These are phyloP conservation scores for Plasmopara halstedii DNA, from an alignment of 352 stramenopile genomes.

Conservation along the genomic window DNA sequence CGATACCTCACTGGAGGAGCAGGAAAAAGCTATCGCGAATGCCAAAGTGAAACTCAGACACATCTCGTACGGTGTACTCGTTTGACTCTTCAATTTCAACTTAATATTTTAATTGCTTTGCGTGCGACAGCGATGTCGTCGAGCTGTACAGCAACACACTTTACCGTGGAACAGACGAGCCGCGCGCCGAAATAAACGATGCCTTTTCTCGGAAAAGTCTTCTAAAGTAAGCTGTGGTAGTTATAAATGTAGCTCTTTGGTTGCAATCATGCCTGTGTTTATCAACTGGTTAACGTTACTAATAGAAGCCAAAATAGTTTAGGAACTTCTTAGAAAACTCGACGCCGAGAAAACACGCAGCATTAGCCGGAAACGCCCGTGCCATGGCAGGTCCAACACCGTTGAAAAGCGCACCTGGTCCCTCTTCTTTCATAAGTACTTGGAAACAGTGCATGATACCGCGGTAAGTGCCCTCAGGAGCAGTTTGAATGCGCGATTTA, in stretches of 20 bases:
- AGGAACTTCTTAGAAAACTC: constrained; percentile 86
- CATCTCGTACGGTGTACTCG: constrained; percentile 44
- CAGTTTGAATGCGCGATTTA: constrained; percentile 96
- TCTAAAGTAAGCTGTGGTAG: constrained; percentile 30
- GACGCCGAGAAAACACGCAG: constrained; percentile 91
- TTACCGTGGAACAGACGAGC: constrained; percentile 77
- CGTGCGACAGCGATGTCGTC: constrained; percentile 47
- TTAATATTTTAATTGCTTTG: constrained; percentile 3
- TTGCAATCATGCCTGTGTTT: too few relatives aligned
- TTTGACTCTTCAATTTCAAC: background rate
- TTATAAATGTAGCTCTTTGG: constrained; percentile 11
- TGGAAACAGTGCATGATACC: constrained; percentile 89
- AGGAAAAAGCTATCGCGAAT: constrained; percentile 60
- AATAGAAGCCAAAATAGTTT: constrained; percentile 67
- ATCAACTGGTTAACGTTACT: too few relatives aligned
- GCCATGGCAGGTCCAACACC: constrained; percentile 92
- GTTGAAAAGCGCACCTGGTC: constrained; percentile 89
- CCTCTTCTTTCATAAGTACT: constrained; percentile 93
- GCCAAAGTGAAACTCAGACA: constrained; percentile 68
- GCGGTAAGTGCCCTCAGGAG: constrained; percentile 91
- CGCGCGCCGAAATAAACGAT: constrained; percentile 77
- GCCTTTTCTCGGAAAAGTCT: constrained; percentile 77
- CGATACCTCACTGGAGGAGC: constrained; percentile 69
- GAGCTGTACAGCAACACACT: constrained; percentile 84
- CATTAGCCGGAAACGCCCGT: constrained; percentile 93